Evolutionary conservation across 179 eudicot genomes (phyloP).

Genomic region (Vitellaria paradoxa): DNA sequence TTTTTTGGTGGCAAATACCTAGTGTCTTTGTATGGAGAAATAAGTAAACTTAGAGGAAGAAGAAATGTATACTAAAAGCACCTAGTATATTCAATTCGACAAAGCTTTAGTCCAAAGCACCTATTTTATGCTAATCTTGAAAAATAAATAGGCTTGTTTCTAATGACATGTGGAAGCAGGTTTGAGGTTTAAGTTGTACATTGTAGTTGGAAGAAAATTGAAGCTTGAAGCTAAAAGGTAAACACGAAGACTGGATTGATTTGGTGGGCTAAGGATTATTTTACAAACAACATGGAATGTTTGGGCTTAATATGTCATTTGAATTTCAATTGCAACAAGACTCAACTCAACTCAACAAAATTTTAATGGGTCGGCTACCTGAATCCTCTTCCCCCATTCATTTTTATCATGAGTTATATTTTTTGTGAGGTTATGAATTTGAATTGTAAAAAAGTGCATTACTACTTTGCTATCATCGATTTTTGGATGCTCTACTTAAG

Average conservation of each 20-base stretch:
- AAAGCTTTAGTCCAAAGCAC: neutral
- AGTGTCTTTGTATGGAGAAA: too few relatives aligned
- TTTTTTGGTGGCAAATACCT: too few relatives aligned
- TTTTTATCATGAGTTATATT: too few relatives aligned
- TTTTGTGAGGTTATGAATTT: neutral
- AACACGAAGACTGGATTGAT: neutral
- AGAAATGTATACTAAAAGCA: neutral
- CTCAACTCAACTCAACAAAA: neutral
- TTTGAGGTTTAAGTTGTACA: neutral
- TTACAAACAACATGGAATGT: neutral
- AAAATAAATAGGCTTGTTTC: neutral
- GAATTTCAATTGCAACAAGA: neutral
- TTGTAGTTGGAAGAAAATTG: neutral
- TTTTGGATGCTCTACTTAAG: neutral
- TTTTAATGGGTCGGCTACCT: too few relatives aligned
- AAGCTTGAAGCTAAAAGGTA: neutral
- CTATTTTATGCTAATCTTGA: neutral
- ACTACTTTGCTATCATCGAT: neutral
- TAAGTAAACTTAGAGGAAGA: neutral
- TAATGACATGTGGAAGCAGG: neutral
- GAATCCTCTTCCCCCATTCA: too few relatives aligned
- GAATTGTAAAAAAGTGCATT: neutral
- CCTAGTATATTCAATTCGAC: conserved; percentile 2
- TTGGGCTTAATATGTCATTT: neutral
- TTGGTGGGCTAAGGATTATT: neutral